These are phyloP conservation scores for Cerrena zonata DNA, from an alignment of 1,284 basidiomycete species.

Conservation along the genomic window DNA sequence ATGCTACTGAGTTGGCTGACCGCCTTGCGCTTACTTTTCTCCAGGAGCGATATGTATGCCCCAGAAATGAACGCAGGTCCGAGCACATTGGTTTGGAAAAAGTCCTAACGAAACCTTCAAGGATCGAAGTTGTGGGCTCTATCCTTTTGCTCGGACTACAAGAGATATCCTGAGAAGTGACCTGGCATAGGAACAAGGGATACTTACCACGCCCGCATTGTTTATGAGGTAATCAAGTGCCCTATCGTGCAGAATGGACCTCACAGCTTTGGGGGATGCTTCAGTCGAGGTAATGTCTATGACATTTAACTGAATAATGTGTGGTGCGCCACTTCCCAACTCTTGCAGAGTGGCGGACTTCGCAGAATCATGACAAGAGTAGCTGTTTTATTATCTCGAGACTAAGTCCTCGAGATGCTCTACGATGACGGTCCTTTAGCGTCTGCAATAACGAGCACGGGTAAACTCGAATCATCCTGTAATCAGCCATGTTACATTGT, in stretches of 20 bases:
- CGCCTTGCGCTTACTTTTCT: constrained; percentile 27
- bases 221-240: constrained; percentile 36
- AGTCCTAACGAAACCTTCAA: constrained; percentile 14
- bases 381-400: constrained; percentile 35
- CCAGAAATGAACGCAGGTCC: constrained; percentile 30
- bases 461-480: too few species aligned
- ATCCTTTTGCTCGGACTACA: neutral
- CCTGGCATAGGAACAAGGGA: neutral
- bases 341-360: constrained; percentile 24
- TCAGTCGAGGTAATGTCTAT: constrained; percentile 25
- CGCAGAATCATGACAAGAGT: constrained; percentile 22
- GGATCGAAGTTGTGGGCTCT: constrained; percentile 20
- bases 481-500: too few species aligned
- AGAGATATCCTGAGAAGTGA: neutral
- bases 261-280: constrained; percentile 20
- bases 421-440: too few species aligned
- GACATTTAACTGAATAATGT: constrained; percentile 33
- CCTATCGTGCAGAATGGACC: constrained; percentile 22
- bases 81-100: constrained; percentile 28
- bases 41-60: constrained; percentile 27
- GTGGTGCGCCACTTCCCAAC: constrained; percentile 22
- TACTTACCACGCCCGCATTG: constrained; percentile 33
- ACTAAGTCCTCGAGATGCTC: constrained; percentile 37
- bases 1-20: constrained; percentile 30
- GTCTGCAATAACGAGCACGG: too few species aligned